phyloP scores from a whole-genome alignment of 495 filamentous ascomycete genomes.

The Podospora pseudocomata region DNA sequence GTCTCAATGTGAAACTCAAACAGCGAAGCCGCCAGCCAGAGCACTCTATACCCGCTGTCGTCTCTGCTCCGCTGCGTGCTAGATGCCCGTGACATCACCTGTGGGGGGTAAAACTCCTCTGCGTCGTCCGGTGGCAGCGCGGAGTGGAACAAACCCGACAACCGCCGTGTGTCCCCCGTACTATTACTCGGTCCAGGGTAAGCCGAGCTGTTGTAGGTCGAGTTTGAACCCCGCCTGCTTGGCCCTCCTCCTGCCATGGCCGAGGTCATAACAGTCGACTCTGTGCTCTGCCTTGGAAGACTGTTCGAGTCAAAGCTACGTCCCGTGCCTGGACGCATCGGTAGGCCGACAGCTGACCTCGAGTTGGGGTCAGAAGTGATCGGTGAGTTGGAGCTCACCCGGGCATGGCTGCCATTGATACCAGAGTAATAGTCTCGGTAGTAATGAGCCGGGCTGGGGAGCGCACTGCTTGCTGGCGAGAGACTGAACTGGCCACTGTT shows the following conservation, averaged over 20 bases:
- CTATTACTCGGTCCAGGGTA: slow-evolving; percentile 23
- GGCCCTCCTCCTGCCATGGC: slow-evolving; percentile 29
- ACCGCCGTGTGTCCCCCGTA: slow-evolving; percentile 37
- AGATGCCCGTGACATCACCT: slow-evolving; percentile 48
- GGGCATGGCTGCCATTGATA: slow-evolving; percentile 32
- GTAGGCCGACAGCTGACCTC: slow-evolving; percentile 29
- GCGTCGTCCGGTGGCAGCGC: slow-evolving; percentile 72
- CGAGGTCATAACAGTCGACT: slow-evolving; percentile 37
- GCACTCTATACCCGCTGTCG: slow-evolving; percentile 46
- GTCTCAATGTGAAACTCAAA: slow-evolving; percentile 96
- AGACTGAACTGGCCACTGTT: slow-evolving; percentile 54
- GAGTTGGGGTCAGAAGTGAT: slow-evolving; percentile 42
- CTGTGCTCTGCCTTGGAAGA: slow-evolving; percentile 42
- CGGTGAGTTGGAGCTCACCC: slow-evolving; percentile 38
- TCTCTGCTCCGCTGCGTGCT: slow-evolving; percentile 44
- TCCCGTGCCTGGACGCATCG: slow-evolving; percentile 48
- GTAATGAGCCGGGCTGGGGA: slow-evolving; percentile 49
- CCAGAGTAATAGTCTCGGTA: slow-evolving; percentile 49
- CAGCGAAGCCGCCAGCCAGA: slow-evolving; percentile 90
- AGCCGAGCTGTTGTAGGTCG: slow-evolving; percentile 40
- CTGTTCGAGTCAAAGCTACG: slow-evolving; percentile 48
- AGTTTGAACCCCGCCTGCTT: slow-evolving; percentile 45
- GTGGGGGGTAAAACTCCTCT: slow-evolving; percentile 34
- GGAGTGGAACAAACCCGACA: slow-evolving; percentile 76
- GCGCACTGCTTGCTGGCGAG: slow-evolving; percentile 45